phyloP scores from a whole-genome alignment of 139 green algal species.

The Haematococcus sp. region DNA sequence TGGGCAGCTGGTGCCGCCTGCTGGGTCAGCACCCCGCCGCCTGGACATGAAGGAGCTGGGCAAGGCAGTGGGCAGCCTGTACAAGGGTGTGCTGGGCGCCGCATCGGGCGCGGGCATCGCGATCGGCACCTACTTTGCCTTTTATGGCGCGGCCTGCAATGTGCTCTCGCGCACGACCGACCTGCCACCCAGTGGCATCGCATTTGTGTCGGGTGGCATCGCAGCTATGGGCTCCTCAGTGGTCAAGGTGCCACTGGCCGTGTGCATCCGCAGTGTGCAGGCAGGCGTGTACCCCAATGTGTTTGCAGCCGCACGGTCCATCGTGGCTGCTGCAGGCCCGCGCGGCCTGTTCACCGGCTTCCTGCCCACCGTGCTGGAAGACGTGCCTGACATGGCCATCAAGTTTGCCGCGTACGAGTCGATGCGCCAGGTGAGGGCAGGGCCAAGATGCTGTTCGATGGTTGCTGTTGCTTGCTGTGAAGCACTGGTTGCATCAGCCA shows the following conservation, averaged over 20 bases:
- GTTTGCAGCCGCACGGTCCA: constrained; percentile 53
- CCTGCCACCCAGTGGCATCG: constrained; percentile 48
- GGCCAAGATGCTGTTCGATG: constrained; percentile 15
- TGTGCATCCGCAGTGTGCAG: constrained; percentile 85
- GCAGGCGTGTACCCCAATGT: constrained; percentile 79
- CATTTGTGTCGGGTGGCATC: constrained; percentile 71
- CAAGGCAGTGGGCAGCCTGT: constrained; percentile 56
- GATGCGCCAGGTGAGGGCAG: constrained; percentile 46
- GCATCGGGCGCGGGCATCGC: constrained; percentile 89
- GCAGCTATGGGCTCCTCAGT: constrained; percentile 79
- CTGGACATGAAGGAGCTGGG: constrained; percentile 18
- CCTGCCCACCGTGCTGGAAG: constrained; percentile 80
- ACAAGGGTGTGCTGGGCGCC: constrained; percentile 84
- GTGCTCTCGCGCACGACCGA: constrained; percentile 40
- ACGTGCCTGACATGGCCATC: constrained; percentile 87
- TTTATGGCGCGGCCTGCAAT: constrained; percentile 78
- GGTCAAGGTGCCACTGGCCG: constrained; percentile 79
- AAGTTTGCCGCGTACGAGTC: constrained; percentile 86
- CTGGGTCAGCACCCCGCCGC: constrained; percentile 7
- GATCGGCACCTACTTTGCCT: constrained; percentile 94
- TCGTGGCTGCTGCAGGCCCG: constrained; percentile 55
- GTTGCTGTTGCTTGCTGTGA: too few species aligned
- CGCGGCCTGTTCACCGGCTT: constrained; percentile 82
- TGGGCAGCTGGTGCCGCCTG: constrained; percentile 57
- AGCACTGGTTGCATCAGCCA: too few species aligned